These are phyloP conservation scores for Exophiala sp. DNA, from an alignment of 2,329 filamentous ascomycete species.

Conservation along the genomic window DNA sequence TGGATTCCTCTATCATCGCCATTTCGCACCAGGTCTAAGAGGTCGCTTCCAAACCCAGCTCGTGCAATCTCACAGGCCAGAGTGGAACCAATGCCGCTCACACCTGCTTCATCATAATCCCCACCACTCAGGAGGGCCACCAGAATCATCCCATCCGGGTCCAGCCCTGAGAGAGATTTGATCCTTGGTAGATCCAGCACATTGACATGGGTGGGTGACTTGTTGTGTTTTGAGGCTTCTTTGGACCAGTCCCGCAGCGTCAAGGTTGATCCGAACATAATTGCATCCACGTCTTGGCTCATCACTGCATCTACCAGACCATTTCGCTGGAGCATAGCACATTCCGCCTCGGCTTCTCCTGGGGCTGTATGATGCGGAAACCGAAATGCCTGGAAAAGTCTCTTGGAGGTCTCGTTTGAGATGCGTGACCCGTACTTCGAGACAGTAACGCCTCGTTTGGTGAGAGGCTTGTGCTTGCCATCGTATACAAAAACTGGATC, in stretches of 20 bases:
- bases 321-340: slow-evolving; percentile 74
- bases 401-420: slow-evolving; percentile 74
- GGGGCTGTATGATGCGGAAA: slow-evolving; percentile 83
- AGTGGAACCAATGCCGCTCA: slow-evolving; percentile 82
- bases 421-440: slow-evolving; percentile 56
- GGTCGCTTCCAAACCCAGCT: slow-evolving; percentile 72
- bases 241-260: slow-evolving; percentile 81
- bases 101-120: slow-evolving; percentile 85
- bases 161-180: slow-evolving; percentile 60
- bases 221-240: slow-evolving; percentile 61
- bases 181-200: slow-evolving; percentile 67
- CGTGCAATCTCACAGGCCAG: slow-evolving; percentile 84
- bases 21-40: slow-evolving; percentile 31
- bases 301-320: slow-evolving; percentile 89
- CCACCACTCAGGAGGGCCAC: slow-evolving; percentile 94
- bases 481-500: slow-evolving; percentile 90
- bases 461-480: slow-evolving; percentile 75
- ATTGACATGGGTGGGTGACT: slow-evolving; percentile 78
- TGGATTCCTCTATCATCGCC: slow-evolving; percentile 26
- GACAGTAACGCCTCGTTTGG: slow-evolving; percentile 80
- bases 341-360: slow-evolving; percentile 94
- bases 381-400: slow-evolving; percentile 77
- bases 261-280: slow-evolving; percentile 88
- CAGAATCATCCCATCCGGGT: slow-evolving; percentile 85
- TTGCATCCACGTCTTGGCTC: slow-evolving; percentile 92